Evolutionary conservation across 2,329 filamentous ascomycete species (phyloP).

Genomic region (Myotisia sp.): DNA sequence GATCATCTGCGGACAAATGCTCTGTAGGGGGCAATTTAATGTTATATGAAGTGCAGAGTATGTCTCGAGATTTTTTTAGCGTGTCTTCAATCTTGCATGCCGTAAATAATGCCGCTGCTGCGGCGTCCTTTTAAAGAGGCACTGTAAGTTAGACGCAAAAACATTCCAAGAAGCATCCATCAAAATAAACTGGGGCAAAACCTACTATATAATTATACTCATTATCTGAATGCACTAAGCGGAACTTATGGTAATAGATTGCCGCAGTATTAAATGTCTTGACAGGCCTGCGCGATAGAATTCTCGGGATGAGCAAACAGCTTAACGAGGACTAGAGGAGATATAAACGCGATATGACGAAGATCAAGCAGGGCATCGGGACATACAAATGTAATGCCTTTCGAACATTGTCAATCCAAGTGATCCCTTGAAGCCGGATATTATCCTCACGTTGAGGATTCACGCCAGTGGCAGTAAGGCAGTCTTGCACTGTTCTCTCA

Average conservation of each 20-base stretch:
- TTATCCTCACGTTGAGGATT: conserved; percentile 67
- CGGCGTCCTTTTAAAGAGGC: conserved; percentile 50
- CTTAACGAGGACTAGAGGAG: background rate
- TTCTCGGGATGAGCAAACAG: background rate
- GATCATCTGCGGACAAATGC: conserved; percentile 64
- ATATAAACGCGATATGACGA: conserved; percentile 5
- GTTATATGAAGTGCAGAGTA: conserved; percentile 81
- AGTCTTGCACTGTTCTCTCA: conserved; percentile 63
- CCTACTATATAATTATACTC: conserved; percentile 60
- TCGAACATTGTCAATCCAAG: conserved; percentile 76
- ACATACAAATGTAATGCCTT: conserved; percentile 63
- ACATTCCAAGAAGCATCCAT: conserved; percentile 4
- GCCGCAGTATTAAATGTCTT: conserved; percentile 85
- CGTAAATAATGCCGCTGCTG: conserved; percentile 74
- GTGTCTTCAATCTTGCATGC: conserved; percentile 98
- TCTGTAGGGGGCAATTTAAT: conserved; percentile 56
- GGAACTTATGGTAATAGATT: conserved; percentile 87
- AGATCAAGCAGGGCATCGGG: background rate
- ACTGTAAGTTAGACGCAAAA: conserved; percentile 3
- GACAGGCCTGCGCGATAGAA: conserved; percentile 47
- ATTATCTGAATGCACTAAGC: conserved; percentile 66
- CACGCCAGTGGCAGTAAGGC: conserved; percentile 53
- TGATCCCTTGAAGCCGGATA: conserved; percentile 69
- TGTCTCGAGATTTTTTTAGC: conserved; percentile 87
- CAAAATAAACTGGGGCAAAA: background rate